Evolutionary conservation across 805 yeast species (phyloP).

Genomic region (Saccharomycopsis synnaedendra): DNA sequence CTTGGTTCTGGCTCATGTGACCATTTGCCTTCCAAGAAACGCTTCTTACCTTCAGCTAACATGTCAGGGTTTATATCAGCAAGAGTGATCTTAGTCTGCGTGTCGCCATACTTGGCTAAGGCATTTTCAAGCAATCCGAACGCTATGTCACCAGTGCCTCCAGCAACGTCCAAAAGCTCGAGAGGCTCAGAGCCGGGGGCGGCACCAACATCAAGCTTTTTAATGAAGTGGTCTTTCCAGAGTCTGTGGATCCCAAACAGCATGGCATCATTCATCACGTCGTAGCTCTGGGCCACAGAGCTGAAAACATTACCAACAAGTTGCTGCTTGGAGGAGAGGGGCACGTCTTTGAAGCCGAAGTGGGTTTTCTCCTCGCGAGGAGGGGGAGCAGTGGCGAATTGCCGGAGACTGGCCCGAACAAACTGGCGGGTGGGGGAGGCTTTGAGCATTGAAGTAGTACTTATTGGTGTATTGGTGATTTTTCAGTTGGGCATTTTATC

Average conservation of each 20-base stretch:
- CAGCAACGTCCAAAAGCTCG: constrained; percentile 90
- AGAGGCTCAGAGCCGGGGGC: constrained; percentile 80
- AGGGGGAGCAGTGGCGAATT: no score
- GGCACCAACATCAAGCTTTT: constrained; percentile 83
- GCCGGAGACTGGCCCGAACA: no score
- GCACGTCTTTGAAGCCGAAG: constrained; percentile 82
- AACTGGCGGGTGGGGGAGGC: no score
- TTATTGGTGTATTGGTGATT: no score
- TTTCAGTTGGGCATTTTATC: no score
- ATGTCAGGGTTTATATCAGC: constrained; percentile 94
- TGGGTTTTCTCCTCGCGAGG: constrained; percentile 47
- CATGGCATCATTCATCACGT: constrained; percentile 97
- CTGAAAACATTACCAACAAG: constrained; percentile 81
- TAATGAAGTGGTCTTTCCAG: constrained; percentile 88
- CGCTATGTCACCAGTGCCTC: constrained; percentile 98
- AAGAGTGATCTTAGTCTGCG: constrained; percentile 68
- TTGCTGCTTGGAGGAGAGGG: constrained; percentile 68
- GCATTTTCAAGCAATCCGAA: constrained; percentile 92
- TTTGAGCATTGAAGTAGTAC: no score
- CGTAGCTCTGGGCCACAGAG: constrained; percentile 88
- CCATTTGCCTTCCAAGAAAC: constrained; percentile 52
- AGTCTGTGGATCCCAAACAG: constrained; percentile 87
- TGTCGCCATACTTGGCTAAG: constrained; percentile 62
- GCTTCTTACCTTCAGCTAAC: constrained; percentile 82
- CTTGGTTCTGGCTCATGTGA: constrained; percentile 36